Evolutionary conservation across 2,329 filamentous ascomycete genomes (phyloP), one percentile per base, ranked within the genome.

Genomic region (Huntiella omanensis): DNA sequence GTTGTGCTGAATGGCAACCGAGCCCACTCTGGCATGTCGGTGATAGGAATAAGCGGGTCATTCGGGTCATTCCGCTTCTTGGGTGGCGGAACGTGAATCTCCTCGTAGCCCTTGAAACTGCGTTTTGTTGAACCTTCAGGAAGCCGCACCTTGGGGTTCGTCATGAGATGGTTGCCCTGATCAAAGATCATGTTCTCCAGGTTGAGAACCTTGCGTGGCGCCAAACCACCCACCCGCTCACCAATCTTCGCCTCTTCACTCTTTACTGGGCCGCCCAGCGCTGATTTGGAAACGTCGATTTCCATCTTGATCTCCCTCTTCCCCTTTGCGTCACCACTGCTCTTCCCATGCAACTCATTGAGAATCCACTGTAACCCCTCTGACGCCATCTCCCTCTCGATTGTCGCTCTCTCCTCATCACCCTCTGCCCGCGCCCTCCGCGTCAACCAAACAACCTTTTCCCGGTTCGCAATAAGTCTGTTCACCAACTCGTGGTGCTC

Each of bases 151-250:
- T 86, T 95, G 5, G 86, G 83, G 56, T 98, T 98, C n/a, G 91
- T 96, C 88, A 96, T 98, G 38, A 98, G 71, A 66, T 98, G 91
- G 56, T 96, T 98, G 45, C 91, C 91, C 62, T 96, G 88, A 55
- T 96, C 91, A 58, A 98, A 98, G 35, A 95, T 74, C 33, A 98
- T 74, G 56, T 96, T 96, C 49, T 98, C 88, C 44, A 98, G 69
- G 58, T 96, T 96, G 59, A 98, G 85, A 39, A 85, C 66, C 58
- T 83, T 84, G 54, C 79, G 79, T 2, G 92, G 91, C 56, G 91
- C 83, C 34, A 98, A 68, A 11, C 85, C 86, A 46, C 87, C 84
- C 32, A 86, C 71, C 15, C 94, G 66, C 45, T 74, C 73, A 44
- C 77, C 79, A 15, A 15, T 10, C 42, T 85, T 81, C 16, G 66